phyloP scores from a whole-genome alignment of 331 rosid genomes.

The Cucumis variabilis region DNA sequence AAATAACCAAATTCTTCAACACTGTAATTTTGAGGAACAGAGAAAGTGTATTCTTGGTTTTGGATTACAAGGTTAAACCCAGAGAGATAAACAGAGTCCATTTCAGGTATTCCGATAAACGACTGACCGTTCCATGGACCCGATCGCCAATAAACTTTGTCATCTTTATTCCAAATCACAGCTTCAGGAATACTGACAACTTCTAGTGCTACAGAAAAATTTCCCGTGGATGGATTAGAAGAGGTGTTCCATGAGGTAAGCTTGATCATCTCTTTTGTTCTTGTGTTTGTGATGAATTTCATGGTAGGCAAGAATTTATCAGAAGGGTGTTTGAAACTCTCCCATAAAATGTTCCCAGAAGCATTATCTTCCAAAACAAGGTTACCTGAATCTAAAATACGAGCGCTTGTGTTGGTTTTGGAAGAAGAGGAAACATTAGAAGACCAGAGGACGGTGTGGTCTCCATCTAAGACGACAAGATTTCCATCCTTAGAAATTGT shows the following conservation, averaged over 20 bases:
- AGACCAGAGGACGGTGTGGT: background rate
- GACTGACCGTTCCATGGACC: conserved; percentile 63
- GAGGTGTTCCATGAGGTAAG: background rate
- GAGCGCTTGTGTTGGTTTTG: conserved; percentile 37
- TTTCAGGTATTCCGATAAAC: conserved; percentile 48
- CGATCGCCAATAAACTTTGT: conserved; percentile 37
- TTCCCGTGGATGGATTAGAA: conserved; percentile 40
- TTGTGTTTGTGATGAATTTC: conserved; percentile 40
- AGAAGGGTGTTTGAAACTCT: conserved; percentile 53
- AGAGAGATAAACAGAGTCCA: conserved; percentile 47
- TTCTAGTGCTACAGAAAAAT: background rate
- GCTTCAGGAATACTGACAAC: conserved; percentile 24
- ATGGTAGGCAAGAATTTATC: conserved; percentile 44
- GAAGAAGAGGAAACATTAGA: conserved; percentile 7
- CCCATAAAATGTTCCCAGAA: conserved; percentile 41
- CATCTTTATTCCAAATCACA: conserved; percentile 43
- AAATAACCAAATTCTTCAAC: background rate
- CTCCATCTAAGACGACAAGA: conserved; percentile 39
- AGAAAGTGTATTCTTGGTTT: background rate
- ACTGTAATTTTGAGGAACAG: background rate
- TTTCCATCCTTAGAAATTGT: conserved; percentile 43
- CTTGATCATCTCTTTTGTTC: conserved; percentile 36
- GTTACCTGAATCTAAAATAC: conserved; percentile 26
- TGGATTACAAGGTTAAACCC: conserved; percentile 38
- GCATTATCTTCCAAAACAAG: conserved; percentile 34